These are phyloP conservation scores for Thermomyces lanuginosus DNA, from an alignment of 2,329 filamentous ascomycete species.

Conservation along the genomic window DNA sequence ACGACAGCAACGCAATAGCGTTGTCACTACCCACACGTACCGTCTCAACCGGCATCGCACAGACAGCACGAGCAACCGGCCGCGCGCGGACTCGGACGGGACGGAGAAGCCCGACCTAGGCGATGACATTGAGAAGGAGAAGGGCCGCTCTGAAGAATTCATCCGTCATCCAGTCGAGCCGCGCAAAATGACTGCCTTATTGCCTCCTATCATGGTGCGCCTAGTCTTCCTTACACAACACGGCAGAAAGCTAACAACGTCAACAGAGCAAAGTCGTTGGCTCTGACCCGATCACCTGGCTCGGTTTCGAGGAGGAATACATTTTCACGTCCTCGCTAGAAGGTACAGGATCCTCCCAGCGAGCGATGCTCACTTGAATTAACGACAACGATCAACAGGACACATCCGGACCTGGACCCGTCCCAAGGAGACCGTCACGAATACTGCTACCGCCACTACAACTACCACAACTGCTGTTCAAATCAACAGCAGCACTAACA, in stretches of 20 bases:
- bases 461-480: no score
- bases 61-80: conserved; percentile 40
- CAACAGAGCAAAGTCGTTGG: conserved; percentile 67
- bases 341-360: conserved; percentile 43
- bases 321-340: conserved; percentile 86
- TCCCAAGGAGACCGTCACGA: conserved; percentile 34
- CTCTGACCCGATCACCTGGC: conserved; percentile 71
- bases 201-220: conserved; percentile 77
- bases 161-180: conserved; percentile 70
- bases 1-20: conserved; percentile 20
- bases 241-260: conserved; percentile 1
- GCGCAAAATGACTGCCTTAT: conserved; percentile 63
- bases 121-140: no score
- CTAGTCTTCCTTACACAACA: neutral
- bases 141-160: no score
- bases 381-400: conserved; percentile 30
- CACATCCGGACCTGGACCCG: conserved; percentile 62
- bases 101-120: conserved; percentile 30
- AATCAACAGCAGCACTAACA: no score
- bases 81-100: conserved; percentile 55
- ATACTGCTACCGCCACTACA: no score
- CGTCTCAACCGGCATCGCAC: conserved; percentile 44
- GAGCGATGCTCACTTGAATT: neutral
- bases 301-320: conserved; percentile 84
- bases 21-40: conserved; percentile 14